A percentile compares a stretch with the other conserved stretches of the same genome.
Evolutionary conservation across 441 rosid genomes (phyloP).

Genomic region (Lepidium campestre): DNA sequence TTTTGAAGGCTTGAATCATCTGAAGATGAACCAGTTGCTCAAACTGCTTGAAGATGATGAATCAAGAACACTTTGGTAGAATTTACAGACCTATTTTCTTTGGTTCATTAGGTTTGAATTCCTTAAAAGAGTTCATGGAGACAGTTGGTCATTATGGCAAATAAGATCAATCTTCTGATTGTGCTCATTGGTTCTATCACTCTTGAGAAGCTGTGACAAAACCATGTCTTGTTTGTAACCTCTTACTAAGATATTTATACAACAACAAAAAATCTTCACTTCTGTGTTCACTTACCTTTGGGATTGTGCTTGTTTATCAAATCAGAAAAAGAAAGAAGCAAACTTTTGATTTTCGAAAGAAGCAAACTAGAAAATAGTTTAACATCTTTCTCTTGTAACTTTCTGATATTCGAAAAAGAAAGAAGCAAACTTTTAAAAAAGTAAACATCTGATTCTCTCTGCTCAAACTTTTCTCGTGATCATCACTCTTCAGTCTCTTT

Average conservation of each 20-base stretch:
- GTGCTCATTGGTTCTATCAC: no score
- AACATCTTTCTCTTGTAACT: no score
- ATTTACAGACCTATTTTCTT: background rate
- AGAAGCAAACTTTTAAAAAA: background rate
- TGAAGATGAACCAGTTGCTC: conserved; percentile 72
- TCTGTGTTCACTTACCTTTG: background rate
- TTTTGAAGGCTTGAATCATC: conserved; percentile 56
- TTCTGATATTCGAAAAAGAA: no score
- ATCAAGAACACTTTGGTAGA: conserved; percentile 1
- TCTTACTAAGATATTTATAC: background rate
- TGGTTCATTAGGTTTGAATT: background rate
- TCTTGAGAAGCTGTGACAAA: background rate
- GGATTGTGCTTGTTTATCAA: background rate
- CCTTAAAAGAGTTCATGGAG: background rate
- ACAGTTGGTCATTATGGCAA: background rate
- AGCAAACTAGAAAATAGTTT: no score
- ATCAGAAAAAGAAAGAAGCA: background rate
- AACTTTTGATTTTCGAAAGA: no score
- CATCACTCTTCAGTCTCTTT: background rate
- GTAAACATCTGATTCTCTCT: conserved; percentile 4
- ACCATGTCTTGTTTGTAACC: background rate
- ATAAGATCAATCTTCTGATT: conserved; percentile 14
- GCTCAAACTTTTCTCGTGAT: background rate
- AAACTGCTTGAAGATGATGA: conserved; percentile 44
- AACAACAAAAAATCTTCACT: background rate